Percentiles rank a stretch among this genome's conserved stretches.
Evolutionary conservation across 805 yeast species (phyloP).

Genomic region (Naumovozyma baii): DNA sequence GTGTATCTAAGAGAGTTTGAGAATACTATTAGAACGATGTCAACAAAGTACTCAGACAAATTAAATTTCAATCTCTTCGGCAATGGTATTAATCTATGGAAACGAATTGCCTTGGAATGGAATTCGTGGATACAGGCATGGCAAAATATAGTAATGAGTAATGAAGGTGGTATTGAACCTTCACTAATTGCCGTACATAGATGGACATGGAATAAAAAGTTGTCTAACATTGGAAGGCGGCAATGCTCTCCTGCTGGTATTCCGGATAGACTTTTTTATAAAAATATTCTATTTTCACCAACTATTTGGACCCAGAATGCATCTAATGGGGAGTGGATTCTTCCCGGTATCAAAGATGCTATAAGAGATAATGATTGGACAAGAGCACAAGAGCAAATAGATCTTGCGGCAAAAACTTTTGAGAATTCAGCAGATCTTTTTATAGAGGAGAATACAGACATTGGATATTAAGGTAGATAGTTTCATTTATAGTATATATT

Average conservation of each 20-base stretch:
- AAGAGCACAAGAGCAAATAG: constrained; percentile 44
- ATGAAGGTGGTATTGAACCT: constrained; percentile 59
- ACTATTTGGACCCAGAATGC: constrained; percentile 46
- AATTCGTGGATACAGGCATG: constrained; percentile 54
- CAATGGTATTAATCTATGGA: constrained; percentile 32
- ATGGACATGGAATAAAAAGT: constrained; percentile 71
- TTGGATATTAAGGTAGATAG: no score
- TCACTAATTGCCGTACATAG: constrained; percentile 60
- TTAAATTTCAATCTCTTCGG: constrained; percentile 26
- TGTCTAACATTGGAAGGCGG: constrained; percentile 45
- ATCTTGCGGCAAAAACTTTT: constrained; percentile 32
- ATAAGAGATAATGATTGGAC: constrained; percentile 41
- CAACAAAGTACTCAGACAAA: constrained; percentile 13
- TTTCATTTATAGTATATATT: no score
- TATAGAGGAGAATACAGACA: constrained; percentile 13
- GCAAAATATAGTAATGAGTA: constrained; percentile 41
- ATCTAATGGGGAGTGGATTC: constrained; percentile 37
- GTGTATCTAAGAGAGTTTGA: constrained; percentile 38
- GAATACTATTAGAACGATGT: constrained; percentile 38
- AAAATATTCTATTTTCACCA: constrained; percentile 62
- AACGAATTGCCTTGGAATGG: constrained; percentile 38
- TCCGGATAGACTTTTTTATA: constrained; percentile 51
- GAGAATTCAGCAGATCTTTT: constrained; percentile 21
- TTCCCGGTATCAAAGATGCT: constrained; percentile 68
- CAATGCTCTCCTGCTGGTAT: constrained; percentile 40